Percentiles rank a stretch among this genome's conserved stretches.
phyloP scores from a whole-genome alignment of 1,284 basidiomycete genomes.

The Cutaneotrichosporon sp. region DNA sequence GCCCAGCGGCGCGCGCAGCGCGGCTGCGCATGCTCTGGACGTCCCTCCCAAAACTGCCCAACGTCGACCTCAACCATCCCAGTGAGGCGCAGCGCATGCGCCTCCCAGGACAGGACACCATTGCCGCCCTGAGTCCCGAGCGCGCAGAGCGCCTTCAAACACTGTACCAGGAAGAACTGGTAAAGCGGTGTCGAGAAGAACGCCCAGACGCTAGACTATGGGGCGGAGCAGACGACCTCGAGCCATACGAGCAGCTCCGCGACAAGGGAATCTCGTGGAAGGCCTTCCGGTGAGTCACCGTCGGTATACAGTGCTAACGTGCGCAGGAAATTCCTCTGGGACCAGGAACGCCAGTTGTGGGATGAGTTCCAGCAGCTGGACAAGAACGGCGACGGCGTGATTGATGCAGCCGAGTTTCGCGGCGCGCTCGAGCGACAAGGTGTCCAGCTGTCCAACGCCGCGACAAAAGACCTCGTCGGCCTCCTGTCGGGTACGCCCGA shows the following conservation, averaged over 20 bases:
- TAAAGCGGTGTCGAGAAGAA: slow-evolving; percentile 54
- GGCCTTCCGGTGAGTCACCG: slow-evolving; percentile 57
- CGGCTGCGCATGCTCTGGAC: slow-evolving; percentile 46
- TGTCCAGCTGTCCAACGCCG: slow-evolving; percentile 61
- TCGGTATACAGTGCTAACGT: not conserved
- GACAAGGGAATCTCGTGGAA: slow-evolving; percentile 60
- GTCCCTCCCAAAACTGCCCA: slow-evolving; percentile 39
- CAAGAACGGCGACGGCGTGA: slow-evolving; percentile 72
- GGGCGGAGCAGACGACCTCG: slow-evolving; percentile 52
- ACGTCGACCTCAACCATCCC: slow-evolving; percentile 23
- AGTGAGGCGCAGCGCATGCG: slow-evolving; percentile 39
- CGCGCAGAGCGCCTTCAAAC: slow-evolving; percentile 62
- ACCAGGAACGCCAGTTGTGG: slow-evolving; percentile 66
- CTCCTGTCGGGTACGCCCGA: slow-evolving; percentile 56
- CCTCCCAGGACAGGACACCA: slow-evolving; percentile 46
- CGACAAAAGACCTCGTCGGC: slow-evolving; percentile 72
- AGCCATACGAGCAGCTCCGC: slow-evolving; percentile 13
- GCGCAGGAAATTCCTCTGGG: slow-evolving; percentile 32
- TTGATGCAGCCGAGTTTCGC: slow-evolving; percentile 67
- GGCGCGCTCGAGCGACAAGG: slow-evolving; percentile 67
- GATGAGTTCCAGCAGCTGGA: slow-evolving; percentile 82
- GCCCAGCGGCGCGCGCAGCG: slow-evolving; percentile 33
- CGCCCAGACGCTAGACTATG: slow-evolving; percentile 45
- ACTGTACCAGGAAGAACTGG: slow-evolving; percentile 72
- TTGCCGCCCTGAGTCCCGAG: slow-evolving; percentile 57